Percentiles rank a stretch among this genome's conserved stretches.
Conservation (phyloP, 805 yeast species). For the Candida morakotiae region DNA sequence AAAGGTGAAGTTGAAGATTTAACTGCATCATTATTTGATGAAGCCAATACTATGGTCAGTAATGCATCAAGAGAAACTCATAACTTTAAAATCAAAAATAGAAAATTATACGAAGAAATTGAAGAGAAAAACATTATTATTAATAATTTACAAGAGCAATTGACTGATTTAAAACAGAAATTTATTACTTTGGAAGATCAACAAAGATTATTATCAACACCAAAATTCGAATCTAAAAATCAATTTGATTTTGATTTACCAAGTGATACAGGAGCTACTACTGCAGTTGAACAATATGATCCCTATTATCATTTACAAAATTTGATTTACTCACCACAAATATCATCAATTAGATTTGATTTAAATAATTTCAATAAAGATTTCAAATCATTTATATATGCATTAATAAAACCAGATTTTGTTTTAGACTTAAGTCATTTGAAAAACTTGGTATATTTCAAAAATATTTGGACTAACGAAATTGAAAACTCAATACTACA, state of each 20-base stretch:
- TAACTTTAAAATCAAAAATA: constrained; percentile 55
- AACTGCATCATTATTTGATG: constrained; percentile 71
- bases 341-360: constrained; percentile 43
- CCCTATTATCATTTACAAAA: constrained; percentile 17
- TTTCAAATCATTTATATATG: constrained; percentile 38
- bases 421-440: constrained; percentile 36
- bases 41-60: constrained; percentile 82
- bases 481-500: constrained; percentile 46
- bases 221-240: constrained; percentile 8
- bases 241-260: constrained; percentile 4
- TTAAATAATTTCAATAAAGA: constrained; percentile 36
- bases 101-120: constrained; percentile 47
- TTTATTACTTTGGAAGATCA: constrained; percentile 53
- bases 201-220: constrained; percentile 13
- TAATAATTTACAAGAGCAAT: constrained; percentile 61
- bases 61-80: constrained; percentile 68
- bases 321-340: constrained; percentile 29
- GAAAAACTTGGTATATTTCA: constrained; percentile 56
- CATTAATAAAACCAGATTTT: constrained; percentile 30
- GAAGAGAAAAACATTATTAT: constrained; percentile 68
- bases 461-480: constrained; percentile 68
- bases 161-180: constrained; percentile 58
- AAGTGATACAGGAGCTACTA: not conserved
- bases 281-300: constrained; percentile 2
- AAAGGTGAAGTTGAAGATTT: constrained; percentile 77